Conservation (phyloP, 192 early-diverging fungal species). For the Linnemannia hyalina region DNA sequence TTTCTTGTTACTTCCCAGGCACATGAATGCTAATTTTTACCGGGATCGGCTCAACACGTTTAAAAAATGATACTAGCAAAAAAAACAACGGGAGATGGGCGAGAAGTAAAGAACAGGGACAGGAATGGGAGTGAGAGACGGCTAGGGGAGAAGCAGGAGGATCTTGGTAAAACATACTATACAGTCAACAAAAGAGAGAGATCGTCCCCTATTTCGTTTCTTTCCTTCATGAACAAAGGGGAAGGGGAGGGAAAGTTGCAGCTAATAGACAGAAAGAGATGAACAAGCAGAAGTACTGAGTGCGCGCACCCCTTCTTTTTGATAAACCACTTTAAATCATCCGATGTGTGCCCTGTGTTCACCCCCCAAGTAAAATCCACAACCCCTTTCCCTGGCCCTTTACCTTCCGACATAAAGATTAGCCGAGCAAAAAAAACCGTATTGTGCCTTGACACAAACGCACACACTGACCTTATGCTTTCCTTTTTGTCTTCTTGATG, state of each 20-base stretch:
- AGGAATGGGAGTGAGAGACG: not conserved
- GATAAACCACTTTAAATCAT: not conserved
- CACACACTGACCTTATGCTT: not conserved
- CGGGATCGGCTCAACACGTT: not conserved
- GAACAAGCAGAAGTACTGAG: not conserved
- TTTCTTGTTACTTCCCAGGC: not conserved
- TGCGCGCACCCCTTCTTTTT: not conserved
- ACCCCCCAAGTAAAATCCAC: not conserved
- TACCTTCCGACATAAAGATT: not conserved
- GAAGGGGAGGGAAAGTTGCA: not conserved
- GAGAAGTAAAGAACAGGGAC: not conserved
- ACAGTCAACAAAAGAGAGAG: not conserved
- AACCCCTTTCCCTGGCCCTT: not conserved
- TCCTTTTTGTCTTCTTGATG: not conserved
- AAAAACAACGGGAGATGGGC: not conserved
- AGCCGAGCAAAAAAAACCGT: not conserved
- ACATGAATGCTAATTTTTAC: not conserved
- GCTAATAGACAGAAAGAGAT: not conserved
- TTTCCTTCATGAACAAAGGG: not conserved
- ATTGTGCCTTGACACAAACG: not conserved
- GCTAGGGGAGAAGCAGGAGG: not conserved
- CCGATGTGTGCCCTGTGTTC: not conserved
- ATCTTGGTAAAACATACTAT: not conserved
- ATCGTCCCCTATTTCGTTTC: not conserved
- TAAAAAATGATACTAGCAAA: not conserved